Conservation (phyloP, 176 grass and related monocot genomes). For the Bolboschoenus planiculmis region DNA sequence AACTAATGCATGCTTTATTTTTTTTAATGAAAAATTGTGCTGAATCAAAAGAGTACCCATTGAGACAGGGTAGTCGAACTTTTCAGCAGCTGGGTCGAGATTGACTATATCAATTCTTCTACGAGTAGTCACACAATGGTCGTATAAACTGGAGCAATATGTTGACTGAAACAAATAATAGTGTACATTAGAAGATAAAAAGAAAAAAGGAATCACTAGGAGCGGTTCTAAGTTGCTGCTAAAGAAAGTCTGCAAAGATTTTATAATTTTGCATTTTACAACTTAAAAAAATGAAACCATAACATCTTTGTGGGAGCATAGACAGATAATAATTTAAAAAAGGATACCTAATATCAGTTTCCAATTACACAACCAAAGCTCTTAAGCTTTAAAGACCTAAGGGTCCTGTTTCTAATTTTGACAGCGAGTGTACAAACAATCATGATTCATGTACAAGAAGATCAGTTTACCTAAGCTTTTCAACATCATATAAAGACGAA, state of each 20-base stretch:
- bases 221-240: not conserved
- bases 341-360: not conserved
- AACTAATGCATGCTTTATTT: not conserved
- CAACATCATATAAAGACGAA: too few relatives aligned
- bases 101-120: conserved; percentile 89
- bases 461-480: not conserved
- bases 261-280: not conserved
- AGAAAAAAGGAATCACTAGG: not conserved
- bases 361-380: not conserved
- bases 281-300: not conserved
- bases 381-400: not conserved
- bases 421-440: not conserved
- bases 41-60: conserved; percentile 29
- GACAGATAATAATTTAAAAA: not conserved
- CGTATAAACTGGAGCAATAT: conserved; percentile 74
- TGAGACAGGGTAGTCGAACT: conserved; percentile 75
- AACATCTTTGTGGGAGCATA: not conserved
- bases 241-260: not conserved
- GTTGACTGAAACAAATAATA: conserved; percentile 55
- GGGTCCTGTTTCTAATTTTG: not conserved
- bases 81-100: conserved; percentile 81
- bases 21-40: not conserved
- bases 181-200: conserved; percentile 12
- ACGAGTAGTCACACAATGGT: conserved; percentile 51
- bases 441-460: too few relatives aligned